Evolutionary conservation across 805 yeast species (phyloP).

Genomic region (Nakazawaea siamensis): DNA sequence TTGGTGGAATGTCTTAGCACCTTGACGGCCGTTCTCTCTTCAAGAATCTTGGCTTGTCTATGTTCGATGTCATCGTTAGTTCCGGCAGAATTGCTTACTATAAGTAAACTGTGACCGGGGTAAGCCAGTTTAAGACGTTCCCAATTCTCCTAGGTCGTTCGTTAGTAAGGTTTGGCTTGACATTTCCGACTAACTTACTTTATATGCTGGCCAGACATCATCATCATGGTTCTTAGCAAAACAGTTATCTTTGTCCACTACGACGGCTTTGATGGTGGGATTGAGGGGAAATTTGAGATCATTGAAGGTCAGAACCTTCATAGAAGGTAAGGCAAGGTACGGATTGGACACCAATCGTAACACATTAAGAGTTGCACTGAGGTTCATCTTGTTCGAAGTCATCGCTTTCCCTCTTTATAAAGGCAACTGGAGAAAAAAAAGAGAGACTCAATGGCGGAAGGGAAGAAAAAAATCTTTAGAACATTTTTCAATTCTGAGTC

Average conservation of each 20-base stretch:
- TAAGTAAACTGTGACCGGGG: constrained; percentile 56
- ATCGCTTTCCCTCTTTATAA: no score
- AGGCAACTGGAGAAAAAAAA: no score
- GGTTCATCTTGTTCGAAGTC: no score
- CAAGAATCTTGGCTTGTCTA: constrained; percentile 53
- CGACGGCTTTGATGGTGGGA: constrained; percentile 59
- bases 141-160: constrained; percentile 35
- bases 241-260: constrained; percentile 92
- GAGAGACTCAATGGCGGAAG: no score
- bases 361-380: constrained; percentile 71
- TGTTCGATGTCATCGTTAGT: constrained; percentile 62
- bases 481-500: no score
- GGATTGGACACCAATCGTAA: constrained; percentile 55
- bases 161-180: not conserved
- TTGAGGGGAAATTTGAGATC: constrained; percentile 14
- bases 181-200: constrained; percentile 17
- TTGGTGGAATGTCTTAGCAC: constrained; percentile 68
- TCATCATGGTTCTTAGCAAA: constrained; percentile 80
- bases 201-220: constrained; percentile 71
- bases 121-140: constrained; percentile 40
- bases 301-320: constrained; percentile 43
- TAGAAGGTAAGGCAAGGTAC: constrained; percentile 60
- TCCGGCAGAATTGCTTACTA: constrained; percentile 93
- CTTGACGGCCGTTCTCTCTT: constrained; percentile 55
- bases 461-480: not conserved